A percentile compares a stretch with the other conserved stretches of the same genome.
Conservation (phyloP, 2,329 filamentous ascomycete genomes). For the Fusarium stilboides region DNA sequence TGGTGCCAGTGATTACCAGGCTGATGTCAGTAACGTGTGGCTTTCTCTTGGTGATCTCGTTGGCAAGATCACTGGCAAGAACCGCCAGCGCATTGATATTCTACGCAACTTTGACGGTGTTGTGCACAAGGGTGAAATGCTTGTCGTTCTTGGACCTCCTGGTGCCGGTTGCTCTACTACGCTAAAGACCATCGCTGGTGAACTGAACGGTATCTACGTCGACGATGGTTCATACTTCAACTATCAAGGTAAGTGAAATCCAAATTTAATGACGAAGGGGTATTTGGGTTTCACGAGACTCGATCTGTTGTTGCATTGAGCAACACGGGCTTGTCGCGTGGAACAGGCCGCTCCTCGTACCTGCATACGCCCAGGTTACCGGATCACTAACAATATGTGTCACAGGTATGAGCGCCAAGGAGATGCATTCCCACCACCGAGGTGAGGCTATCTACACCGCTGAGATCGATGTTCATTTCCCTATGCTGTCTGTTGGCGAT, state of each 20-base stretch:
- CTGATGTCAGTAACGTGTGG: conserved; percentile 75
- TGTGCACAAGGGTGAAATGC: conserved; percentile 80
- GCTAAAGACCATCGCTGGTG: conserved; percentile 86
- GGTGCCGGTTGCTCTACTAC: conserved; percentile 86
- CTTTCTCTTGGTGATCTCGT: conserved; percentile 63
- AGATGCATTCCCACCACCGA: conserved; percentile 84
- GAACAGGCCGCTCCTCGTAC: conserved; percentile 15
- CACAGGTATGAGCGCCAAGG: conserved; percentile 74
- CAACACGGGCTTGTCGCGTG: conserved; percentile 20
- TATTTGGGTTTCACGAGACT: conserved; percentile 16
- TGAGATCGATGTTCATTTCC: conserved; percentile 87
- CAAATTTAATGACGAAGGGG: neutral
- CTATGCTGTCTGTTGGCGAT: conserved; percentile 82
- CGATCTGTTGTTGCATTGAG: conserved; percentile 15
- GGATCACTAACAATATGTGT: conserved; percentile 32
- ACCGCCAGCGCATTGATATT: conserved; percentile 75
- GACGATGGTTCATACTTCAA: conserved; percentile 82
- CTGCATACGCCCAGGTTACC: conserved; percentile 2
- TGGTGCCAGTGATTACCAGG: conserved; percentile 78
- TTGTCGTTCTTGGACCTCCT: conserved; percentile 81
- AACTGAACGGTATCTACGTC: conserved; percentile 84
- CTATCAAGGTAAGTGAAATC: conserved; percentile 75
- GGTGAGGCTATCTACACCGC: conserved; percentile 91
- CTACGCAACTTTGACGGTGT: conserved; percentile 77
- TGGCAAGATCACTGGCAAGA: conserved; percentile 66